These are phyloP conservation scores for Sporothrix luriei DNA, from an alignment of 2,329 filamentous ascomycete genomes.

Conservation along the genomic window DNA sequence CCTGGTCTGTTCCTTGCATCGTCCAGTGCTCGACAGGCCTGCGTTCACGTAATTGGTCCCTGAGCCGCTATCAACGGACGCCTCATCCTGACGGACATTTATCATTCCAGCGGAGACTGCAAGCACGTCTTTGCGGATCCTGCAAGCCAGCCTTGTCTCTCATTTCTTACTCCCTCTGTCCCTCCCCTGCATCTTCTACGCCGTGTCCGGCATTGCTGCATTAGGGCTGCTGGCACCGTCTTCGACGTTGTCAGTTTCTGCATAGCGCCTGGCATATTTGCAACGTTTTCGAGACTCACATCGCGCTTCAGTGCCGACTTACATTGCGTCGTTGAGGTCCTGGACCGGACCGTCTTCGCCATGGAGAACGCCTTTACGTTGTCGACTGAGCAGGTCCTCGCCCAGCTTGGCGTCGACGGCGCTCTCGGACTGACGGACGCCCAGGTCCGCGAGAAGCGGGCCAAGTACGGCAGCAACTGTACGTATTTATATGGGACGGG, in stretches of 20 bases:
- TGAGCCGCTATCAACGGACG: constrained; percentile 23
- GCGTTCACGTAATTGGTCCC: constrained; percentile 23
- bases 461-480: constrained; percentile 69
- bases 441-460: constrained; percentile 59
- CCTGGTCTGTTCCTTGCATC: constrained; percentile 5
- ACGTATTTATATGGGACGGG: constrained; percentile 40
- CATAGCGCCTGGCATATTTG: neutral
- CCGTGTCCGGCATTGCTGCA: neutral
- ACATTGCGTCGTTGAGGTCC: no score
- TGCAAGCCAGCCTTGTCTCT: constrained; percentile 13
- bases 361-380: constrained; percentile 68
- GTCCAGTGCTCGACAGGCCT: constrained; percentile 1
- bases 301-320: neutral
- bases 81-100: neutral
- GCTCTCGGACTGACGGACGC: constrained; percentile 59
- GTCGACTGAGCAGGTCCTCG: constrained; percentile 61
- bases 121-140: neutral
- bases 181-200: constrained; percentile 8
- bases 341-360: constrained; percentile 17
- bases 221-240: neutral
- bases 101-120: constrained; percentile 21
- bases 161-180: neutral
- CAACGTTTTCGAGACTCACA: neutral
- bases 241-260: neutral
- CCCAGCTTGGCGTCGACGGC: constrained; percentile 59